Conservation (phyloP, 2,329 filamentous ascomycete genomes). For the Biscogniauxia mediterranea region DNA sequence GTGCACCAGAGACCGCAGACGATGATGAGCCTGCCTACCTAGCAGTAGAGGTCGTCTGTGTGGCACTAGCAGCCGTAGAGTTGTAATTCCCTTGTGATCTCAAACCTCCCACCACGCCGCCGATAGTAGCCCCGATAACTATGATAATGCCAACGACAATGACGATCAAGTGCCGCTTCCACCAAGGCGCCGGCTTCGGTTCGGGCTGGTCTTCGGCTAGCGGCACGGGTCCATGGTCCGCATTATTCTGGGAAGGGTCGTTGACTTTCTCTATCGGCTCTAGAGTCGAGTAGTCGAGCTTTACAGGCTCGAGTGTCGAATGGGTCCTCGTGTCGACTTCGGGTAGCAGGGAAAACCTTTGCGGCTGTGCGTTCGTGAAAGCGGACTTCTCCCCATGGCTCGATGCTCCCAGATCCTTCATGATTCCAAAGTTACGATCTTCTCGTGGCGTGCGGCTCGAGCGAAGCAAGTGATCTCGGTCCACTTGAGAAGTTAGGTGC, state of each 20-base stretch:
- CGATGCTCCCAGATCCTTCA: conserved; percentile 14
- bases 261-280: not conserved
- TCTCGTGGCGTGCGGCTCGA: not conserved
- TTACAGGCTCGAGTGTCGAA: not conserved
- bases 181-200: not conserved
- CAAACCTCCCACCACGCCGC: too few species aligned
- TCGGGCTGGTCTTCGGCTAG: not conserved
- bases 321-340: not conserved
- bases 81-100: too few species aligned
- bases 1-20: too few species aligned
- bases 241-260: too few species aligned
- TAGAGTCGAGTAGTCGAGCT: not conserved
- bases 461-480: not conserved
- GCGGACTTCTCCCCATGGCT: too few species aligned
- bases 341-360: not conserved
- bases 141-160: not conserved
- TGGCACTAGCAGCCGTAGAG: too few species aligned
- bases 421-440: too few species aligned
- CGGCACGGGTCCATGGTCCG: not conserved
- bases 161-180: not conserved
- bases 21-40: too few species aligned
- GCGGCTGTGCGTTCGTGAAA: not conserved
- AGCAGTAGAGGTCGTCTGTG: too few species aligned
- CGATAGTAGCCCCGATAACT: too few species aligned
- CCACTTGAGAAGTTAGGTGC: too few species aligned